These are phyloP conservation scores for Penicillium sp. DNA, from an alignment of 2,329 filamentous ascomycete genomes.

Conservation along the genomic window DNA sequence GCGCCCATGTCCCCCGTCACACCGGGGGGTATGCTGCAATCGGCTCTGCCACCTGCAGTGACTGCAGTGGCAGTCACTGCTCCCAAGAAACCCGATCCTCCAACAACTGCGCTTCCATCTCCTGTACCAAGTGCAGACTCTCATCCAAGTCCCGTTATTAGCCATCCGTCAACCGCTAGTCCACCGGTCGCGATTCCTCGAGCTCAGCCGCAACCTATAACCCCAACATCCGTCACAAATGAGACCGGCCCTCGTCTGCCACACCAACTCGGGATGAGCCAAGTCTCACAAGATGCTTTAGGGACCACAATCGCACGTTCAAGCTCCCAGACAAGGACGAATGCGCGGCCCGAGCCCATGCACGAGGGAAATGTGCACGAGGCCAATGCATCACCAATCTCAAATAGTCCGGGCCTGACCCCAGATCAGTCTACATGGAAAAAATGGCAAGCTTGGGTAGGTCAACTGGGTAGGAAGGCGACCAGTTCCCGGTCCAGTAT, in stretches of 20 bases:
- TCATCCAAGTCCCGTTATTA: conserved; percentile 25
- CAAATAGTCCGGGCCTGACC: not conserved
- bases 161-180: not conserved
- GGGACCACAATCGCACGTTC: not conserved
- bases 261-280: not conserved
- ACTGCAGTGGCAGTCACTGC: conserved; percentile 1
- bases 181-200: not conserved
- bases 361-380: too few relatives aligned
- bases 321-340: not conserved
- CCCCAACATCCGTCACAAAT: not conserved
- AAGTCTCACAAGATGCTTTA: not conserved
- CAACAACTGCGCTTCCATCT: conserved; percentile 25
- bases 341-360: not conserved
- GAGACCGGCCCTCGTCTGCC: not conserved
- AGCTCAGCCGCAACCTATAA: not conserved
- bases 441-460: conserved; percentile 4
- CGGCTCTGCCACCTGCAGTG: not conserved
- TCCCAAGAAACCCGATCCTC: conserved; percentile 9
- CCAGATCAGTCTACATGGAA: conserved; percentile 6
- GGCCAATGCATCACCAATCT: not conserved
- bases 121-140: conserved; percentile 31
- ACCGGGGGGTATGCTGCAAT: conserved; percentile 12
- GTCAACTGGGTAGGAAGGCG: not conserved
- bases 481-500: not conserved
- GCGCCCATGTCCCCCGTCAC: conserved; percentile 23